Evolutionary conservation across 164 flowering plant genomes (phyloP).

Genomic region (Platanus orientalis): DNA sequence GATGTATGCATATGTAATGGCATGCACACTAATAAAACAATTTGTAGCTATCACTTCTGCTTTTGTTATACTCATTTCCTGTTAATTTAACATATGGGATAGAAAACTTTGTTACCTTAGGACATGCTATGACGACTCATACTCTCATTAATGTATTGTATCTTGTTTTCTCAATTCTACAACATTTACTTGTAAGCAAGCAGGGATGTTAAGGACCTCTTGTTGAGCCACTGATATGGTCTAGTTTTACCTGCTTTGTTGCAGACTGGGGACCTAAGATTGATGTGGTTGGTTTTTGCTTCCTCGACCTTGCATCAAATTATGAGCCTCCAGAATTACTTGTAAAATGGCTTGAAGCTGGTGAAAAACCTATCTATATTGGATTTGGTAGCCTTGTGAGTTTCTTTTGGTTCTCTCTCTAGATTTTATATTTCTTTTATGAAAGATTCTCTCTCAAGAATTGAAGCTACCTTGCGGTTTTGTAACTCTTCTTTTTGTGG

Average conservation of each 20-base stretch:
- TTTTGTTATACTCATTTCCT: too few relatives aligned
- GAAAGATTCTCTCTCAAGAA: too few relatives aligned
- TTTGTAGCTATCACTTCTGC: too few relatives aligned
- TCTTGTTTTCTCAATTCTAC: not conserved
- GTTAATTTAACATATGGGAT: not conserved
- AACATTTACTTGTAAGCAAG: not conserved
- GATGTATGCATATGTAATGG: too few relatives aligned
- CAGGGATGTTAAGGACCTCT: not conserved
- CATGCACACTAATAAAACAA: too few relatives aligned
- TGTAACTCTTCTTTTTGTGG: too few relatives aligned
- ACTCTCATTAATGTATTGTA: not conserved
- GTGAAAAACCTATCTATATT: constrained; percentile 80
- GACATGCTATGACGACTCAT: not conserved
- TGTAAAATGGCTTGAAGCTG: constrained; percentile 76
- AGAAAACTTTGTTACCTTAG: not conserved
- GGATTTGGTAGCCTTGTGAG: constrained; percentile 99
- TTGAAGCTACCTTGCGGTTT: too few relatives aligned
- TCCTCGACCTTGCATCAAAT: constrained; percentile 93
- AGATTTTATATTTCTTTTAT: too few relatives aligned
- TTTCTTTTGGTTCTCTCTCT: constrained; percentile 19
- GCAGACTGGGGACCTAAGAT: constrained; percentile 98
- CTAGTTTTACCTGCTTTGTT: constrained; percentile 9
- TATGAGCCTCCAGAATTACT: constrained; percentile 87
- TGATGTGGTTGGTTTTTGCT: constrained; percentile 99
- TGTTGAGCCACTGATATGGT: not conserved